phyloP scores from a whole-genome alignment of 768 basidiomycete species.

The Termitomyces sp. region DNA sequence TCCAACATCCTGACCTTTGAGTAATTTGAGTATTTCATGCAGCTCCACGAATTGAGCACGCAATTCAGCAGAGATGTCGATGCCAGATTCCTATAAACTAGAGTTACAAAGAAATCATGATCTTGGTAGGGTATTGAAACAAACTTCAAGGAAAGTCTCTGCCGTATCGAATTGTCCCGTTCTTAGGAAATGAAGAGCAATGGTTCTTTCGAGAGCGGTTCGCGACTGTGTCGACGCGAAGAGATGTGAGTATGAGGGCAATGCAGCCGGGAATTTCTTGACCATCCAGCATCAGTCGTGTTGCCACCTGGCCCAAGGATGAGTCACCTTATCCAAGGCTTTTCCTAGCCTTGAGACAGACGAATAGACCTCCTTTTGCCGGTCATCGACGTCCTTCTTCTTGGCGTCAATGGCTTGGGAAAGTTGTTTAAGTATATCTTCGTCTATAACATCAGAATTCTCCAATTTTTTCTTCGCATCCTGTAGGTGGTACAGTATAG shows the following conservation, averaged over 20 bases:
- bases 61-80: conserved; percentile 47
- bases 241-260: conserved; percentile 64
- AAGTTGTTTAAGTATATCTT: conserved; percentile 45
- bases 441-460: conserved; percentile 39
- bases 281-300: not conserved
- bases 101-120: conserved; percentile 1
- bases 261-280: conserved; percentile 53
- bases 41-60: conserved; percentile 61
- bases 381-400: conserved; percentile 84
- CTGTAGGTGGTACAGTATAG: conserved; percentile 53
- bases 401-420: conserved; percentile 55
- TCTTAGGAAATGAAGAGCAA: conserved; percentile 73
- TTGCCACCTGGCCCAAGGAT: conserved; percentile 7
- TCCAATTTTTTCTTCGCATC: conserved; percentile 50
- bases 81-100: conserved; percentile 54
- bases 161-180: conserved; percentile 80
- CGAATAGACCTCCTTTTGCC: conserved; percentile 84
- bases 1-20: conserved; percentile 59
- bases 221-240: conserved; percentile 60
- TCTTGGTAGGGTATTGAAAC: conserved; percentile 13
- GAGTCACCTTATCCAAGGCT: conserved; percentile 78
- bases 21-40: conserved; percentile 64
- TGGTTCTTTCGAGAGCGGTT: conserved; percentile 58
- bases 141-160: conserved; percentile 67
- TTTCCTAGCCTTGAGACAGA: conserved; percentile 78